Percentiles rank a stretch among this genome's conserved stretches.
phyloP scores from a whole-genome alignment of 495 filamentous ascomycete species.

The Penicillium bovifimosum region DNA sequence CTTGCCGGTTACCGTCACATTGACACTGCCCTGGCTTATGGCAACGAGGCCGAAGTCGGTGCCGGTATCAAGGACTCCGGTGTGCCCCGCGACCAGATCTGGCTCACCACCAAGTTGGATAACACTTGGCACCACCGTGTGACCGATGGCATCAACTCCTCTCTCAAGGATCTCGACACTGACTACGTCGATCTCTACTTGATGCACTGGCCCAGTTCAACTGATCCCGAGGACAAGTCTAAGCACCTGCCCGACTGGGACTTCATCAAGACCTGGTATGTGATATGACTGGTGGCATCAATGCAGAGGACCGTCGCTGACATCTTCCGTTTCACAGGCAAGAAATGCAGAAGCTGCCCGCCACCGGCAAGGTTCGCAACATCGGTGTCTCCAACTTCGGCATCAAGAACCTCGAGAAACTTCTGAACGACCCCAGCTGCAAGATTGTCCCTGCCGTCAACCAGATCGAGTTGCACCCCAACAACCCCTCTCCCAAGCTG shows the following conservation, averaged over 20 bases:
- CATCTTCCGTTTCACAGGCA: conserved; percentile 31
- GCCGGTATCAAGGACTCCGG: conserved; percentile 74
- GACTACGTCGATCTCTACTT: conserved; percentile 74
- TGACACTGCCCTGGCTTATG: conserved; percentile 74
- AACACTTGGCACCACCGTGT: conserved; percentile 74
- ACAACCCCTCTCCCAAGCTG: conserved; percentile 73
- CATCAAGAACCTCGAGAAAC: conserved; percentile 54
- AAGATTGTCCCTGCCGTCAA: conserved; percentile 77
- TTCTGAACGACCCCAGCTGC: conserved; percentile 48
- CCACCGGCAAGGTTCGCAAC: conserved; percentile 73
- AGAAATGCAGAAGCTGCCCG: conserved; percentile 76
- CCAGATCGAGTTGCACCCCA: conserved; percentile 88
- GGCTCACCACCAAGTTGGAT: conserved; percentile 83
- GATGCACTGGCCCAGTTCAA: conserved; percentile 76
- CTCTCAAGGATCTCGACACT: conserved; percentile 61
- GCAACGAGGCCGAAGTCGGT: conserved; percentile 80
- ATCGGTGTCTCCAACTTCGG: conserved; percentile 61
- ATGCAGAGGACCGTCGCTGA: background rate
- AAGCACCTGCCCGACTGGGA: conserved; percentile 67
- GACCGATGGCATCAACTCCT: conserved; percentile 61
- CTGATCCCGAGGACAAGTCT: conserved; percentile 49
- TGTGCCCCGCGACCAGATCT: conserved; percentile 75
- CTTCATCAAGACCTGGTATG: conserved; percentile 72
- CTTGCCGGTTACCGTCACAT: conserved; percentile 68
- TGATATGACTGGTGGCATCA: background rate